These are phyloP conservation scores for Aureobasidium uvarum DNA, from an alignment of 2,329 filamentous ascomycete genomes.

Conservation along the genomic window DNA sequence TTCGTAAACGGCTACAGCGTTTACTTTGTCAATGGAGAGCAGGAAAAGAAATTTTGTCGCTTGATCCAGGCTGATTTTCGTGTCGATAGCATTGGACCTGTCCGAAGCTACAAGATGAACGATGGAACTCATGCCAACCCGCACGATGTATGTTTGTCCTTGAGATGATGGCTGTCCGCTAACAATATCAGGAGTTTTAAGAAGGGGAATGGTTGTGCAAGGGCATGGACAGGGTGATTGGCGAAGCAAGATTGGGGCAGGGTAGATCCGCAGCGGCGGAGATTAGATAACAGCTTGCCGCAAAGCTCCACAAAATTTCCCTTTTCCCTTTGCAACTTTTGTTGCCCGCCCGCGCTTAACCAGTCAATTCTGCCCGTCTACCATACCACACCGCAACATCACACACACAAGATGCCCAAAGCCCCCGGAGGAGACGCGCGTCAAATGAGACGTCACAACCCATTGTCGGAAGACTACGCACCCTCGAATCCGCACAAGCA, in stretches of 20 bases:
- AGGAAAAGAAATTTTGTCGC: neutral
- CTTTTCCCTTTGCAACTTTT: slow-evolving; percentile 12
- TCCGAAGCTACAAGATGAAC: neutral
- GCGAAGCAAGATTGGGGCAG: neutral
- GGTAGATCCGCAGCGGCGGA: slow-evolving; percentile 10
- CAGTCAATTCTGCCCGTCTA: slow-evolving; percentile 1
- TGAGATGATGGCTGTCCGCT: neutral
- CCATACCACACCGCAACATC: neutral
- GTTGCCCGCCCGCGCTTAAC: slow-evolving; percentile 5
- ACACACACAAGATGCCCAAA: slow-evolving; percentile 68
- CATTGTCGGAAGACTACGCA: slow-evolving; percentile 83
- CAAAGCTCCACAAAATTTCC: slow-evolving; percentile 24
- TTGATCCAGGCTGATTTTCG: neutral
- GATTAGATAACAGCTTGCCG: neutral
- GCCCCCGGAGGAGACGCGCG: slow-evolving; percentile 56
- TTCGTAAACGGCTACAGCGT: neutral
- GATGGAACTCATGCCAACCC: neutral
- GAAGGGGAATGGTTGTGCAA: neutral
- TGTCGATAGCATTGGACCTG: neutral
- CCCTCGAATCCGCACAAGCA: slow-evolving; percentile 68
- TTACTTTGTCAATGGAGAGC: neutral
- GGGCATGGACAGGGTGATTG: neutral
- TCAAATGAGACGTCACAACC: slow-evolving; percentile 74
- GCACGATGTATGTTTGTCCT: neutral
- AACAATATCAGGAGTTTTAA: neutral